Conservation (phyloP, 768 basidiomycete genomes). For the Suillus hirtellus region DNA sequence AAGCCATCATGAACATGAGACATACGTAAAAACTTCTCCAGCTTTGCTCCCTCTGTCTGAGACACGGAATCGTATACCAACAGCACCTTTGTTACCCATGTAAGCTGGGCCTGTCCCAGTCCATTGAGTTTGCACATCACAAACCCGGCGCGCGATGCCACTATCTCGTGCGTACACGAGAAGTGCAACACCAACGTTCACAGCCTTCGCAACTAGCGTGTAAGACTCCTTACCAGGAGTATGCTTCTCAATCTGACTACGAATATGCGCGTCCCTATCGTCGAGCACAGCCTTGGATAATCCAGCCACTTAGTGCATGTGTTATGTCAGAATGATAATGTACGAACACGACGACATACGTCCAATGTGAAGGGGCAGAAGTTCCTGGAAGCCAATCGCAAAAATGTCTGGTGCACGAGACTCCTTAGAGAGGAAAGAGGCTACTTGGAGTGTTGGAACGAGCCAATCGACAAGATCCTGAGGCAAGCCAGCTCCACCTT, state of each 20-base stretch:
- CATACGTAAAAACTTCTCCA: conserved; percentile 86
- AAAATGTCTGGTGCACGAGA: conserved; percentile 78
- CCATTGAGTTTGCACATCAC: conserved; percentile 73
- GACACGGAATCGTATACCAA: conserved; percentile 82
- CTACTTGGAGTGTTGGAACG: conserved; percentile 75
- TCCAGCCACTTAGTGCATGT: conserved; percentile 62
- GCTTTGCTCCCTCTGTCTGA: conserved; percentile 49
- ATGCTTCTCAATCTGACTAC: conserved; percentile 70
- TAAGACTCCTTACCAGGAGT: conserved; percentile 75
- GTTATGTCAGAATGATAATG: conserved; percentile 5
- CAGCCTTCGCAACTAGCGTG: conserved; percentile 73
- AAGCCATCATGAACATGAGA: conserved; percentile 4
- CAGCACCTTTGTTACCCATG: conserved; percentile 96
- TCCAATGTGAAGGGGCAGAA: conserved; percentile 85
- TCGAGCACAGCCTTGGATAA: conserved; percentile 70
- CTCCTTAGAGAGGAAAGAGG: conserved; percentile 64
- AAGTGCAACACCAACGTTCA: conserved; percentile 86
- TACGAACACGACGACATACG: conserved; percentile 49
- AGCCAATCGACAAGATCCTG: conserved; percentile 94
- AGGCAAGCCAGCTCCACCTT: conserved; percentile 69
- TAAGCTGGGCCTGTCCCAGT: conserved; percentile 69
- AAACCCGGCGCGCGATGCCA: conserved; percentile 55
- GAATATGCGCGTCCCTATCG: conserved; percentile 68
- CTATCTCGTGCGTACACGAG: conserved; percentile 84
- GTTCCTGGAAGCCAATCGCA: conserved; percentile 92